Evolutionary conservation across 345 rosid species (phyloP).

Genomic region (Cardamine occulta): DNA sequence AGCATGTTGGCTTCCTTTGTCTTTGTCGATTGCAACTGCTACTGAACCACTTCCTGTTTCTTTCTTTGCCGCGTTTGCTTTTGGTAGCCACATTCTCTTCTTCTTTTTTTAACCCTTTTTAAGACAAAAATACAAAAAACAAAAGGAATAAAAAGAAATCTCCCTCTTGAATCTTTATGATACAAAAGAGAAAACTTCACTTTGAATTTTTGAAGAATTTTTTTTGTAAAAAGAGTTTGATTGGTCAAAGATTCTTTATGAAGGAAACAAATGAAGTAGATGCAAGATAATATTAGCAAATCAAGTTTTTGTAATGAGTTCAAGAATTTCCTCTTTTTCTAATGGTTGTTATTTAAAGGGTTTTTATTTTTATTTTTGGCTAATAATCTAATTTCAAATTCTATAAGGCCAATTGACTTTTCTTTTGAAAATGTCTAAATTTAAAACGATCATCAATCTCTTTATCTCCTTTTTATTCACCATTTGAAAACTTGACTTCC

Average conservation of each 20-base stretch:
- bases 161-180: slow-evolving; percentile 8
- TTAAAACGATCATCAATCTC: slow-evolving; percentile 9
- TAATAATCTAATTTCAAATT: slow-evolving; percentile 38
- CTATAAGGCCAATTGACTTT: slow-evolving; percentile 7
- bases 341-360: slow-evolving; percentile 32
- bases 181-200: neutral
- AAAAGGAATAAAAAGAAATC: neutral
- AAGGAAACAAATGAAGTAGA: slow-evolving; percentile 16
- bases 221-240: slow-evolving; percentile 9
- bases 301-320: slow-evolving; percentile 2
- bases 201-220: slow-evolving; percentile 10
- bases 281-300: slow-evolving; percentile 16
- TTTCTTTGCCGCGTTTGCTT: slow-evolving; percentile 45
- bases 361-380: slow-evolving; percentile 34
- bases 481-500: slow-evolving; percentile 33
- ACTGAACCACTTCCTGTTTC: slow-evolving; percentile 57
- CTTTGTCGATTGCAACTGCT: slow-evolving; percentile 85
- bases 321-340: slow-evolving; percentile 1
- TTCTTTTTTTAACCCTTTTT: neutral
- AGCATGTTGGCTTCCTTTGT: slow-evolving; percentile 84
- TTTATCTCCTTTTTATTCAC: slow-evolving; percentile 6
- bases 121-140: too few relatives aligned
- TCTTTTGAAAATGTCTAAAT: slow-evolving; percentile 27
- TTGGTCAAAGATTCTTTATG: slow-evolving; percentile 12
- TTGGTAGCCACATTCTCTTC: slow-evolving; percentile 51